These are phyloP conservation scores for Pleurotus sapidus DNA, from an alignment of 768 basidiomycete species.

Conservation along the genomic window DNA sequence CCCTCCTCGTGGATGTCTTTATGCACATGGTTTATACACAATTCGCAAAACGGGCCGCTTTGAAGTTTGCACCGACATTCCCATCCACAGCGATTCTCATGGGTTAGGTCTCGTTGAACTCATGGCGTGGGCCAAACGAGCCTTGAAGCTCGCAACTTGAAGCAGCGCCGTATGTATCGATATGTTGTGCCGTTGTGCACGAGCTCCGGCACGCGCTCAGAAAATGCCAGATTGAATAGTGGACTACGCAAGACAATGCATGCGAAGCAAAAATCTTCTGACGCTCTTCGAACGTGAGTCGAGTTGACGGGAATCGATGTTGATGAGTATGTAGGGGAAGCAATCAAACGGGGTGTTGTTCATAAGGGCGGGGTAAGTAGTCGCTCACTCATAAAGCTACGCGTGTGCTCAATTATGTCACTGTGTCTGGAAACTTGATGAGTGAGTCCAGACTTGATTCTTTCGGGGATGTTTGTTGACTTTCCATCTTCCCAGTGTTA, in stretches of 20 bases:
- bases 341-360: slow-evolving; percentile 1
- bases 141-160: too few relatives aligned
- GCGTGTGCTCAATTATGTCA: not conserved
- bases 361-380: not conserved
- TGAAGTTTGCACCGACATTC: too few relatives aligned
- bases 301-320: not conserved
- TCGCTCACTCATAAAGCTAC: not conserved
- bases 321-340: not conserved
- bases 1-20: too few relatives aligned
- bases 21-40: too few relatives aligned
- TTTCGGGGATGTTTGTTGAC: not conserved
- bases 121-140: too few relatives aligned
- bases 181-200: slow-evolving; percentile 65
- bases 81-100: too few relatives aligned
- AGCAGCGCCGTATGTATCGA: slow-evolving; percentile 15
- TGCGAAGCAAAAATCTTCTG: slow-evolving; percentile 58
- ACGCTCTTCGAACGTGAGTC: slow-evolving; percentile 75
- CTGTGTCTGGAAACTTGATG: not conserved
- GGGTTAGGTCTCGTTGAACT: too few relatives aligned
- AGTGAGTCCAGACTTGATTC: not conserved
- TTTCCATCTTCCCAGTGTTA: not conserved
- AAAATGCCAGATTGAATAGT: slow-evolving; percentile 71
- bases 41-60: too few relatives aligned
- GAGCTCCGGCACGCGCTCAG: slow-evolving; percentile 57
- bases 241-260: slow-evolving; percentile 65